Evolutionary conservation across 2,329 filamentous ascomycete species (phyloP).

Genomic region (Catunica adiposa): DNA sequence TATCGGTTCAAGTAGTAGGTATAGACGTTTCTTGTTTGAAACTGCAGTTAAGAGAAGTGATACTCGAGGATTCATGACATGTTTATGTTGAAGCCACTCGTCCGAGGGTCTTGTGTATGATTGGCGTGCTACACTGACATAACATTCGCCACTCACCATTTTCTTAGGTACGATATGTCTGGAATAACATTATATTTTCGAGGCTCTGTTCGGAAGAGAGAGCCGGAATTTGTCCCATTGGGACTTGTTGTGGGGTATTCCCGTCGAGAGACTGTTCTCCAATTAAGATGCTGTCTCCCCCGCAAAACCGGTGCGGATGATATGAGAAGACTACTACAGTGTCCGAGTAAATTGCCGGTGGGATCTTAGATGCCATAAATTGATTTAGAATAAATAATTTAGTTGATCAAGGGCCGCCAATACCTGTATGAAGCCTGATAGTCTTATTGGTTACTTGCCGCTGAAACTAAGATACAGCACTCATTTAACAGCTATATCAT

Average conservation of each 20-base stretch:
- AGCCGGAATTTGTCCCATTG: not conserved
- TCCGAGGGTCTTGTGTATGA: not conserved
- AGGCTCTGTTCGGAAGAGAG: constrained; percentile 1
- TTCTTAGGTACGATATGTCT: not conserved
- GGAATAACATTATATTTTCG: not conserved
- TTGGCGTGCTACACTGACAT: no score
- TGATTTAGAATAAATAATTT: not conserved
- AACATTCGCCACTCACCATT: not conserved
- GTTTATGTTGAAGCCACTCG: no score
- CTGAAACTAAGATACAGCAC: no score
- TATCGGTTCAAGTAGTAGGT: no score
- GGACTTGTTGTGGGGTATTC: not conserved
- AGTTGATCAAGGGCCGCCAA: not conserved
- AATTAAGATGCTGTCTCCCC: not conserved
- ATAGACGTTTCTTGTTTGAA: no score
- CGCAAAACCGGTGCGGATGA: not conserved
- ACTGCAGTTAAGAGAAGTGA: not conserved
- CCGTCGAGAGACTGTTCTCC: not conserved
- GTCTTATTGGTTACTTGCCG: no score
- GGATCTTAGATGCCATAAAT: not conserved
- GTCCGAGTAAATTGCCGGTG: no score
- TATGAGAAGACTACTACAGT: not conserved
- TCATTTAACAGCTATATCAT: no score
- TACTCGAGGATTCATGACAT: no score
- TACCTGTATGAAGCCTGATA: not conserved